Base-by-base conservation (phyloP, 495 filamentous ascomycete species). In the Aspergillus panamensis region DNA sequence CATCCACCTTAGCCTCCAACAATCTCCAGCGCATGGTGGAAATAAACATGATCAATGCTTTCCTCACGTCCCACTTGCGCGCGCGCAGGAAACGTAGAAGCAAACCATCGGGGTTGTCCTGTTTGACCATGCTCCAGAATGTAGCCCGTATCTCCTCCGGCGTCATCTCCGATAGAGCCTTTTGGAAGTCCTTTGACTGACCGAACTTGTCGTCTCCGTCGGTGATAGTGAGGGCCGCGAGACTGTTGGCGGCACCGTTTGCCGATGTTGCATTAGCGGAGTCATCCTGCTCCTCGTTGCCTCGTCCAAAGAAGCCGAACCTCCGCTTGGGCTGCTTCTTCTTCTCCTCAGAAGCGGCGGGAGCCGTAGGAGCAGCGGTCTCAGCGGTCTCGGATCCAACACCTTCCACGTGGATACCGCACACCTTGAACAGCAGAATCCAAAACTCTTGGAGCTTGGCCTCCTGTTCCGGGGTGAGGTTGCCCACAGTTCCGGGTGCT, bases 121-220 rank as follows among this genome's bases (percentile, higher is more conserved):
- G 88, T 76, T 97, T 97, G 33, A 93, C 84, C 94, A 98, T 96
- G 57, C 78, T 82, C 94, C 94, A 98, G 72, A 97, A 91, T 3
- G 91, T 86, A 2, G 80, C 77, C 29, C 94, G 83, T 60, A 98
- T 82, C 49, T 87, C 80, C 62, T 92, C 90, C 3, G 93, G 91
- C 3, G 84, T 75, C 62, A 89, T 80, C 40, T 80, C 87, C 13
- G 86, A 85, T 3, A 97, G 71, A 0, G 90, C 88, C 30, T 91
- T 83, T 60, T 89, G 83, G 70, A 91, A 97, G 20, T 90, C 85
- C 76, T 93, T 93, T 5, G 81, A 87, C 67, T 93, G 90, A 30
- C 91, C 91, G 70, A 95, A 92, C 76, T 98, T 97, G 73, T 97
- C 95, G 55, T 96, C 87, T 21, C 78, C 78, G 19, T 89, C 86